Percentiles rank a stretch among this genome's conserved stretches.
These are phyloP conservation scores for Lablab purpureus DNA, from an alignment of 306 rosid genomes.

Conservation along the genomic window DNA sequence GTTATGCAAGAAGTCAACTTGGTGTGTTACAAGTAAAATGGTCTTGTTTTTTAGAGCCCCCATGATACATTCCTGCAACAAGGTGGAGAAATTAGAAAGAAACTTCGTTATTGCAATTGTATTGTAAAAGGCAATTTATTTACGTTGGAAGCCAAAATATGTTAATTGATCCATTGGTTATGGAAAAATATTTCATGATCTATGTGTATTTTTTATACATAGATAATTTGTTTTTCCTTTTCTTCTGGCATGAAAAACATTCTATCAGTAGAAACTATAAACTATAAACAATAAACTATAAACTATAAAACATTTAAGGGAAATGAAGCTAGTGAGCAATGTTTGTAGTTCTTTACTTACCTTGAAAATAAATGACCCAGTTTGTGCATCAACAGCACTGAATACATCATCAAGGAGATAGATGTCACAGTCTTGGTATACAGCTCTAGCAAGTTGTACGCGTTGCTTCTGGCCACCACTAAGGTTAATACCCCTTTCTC, in stretches of 20 bases:
- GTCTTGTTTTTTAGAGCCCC: constrained; percentile 83
- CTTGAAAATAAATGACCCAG: constrained; percentile 90
- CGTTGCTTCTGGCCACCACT: constrained; percentile 96
- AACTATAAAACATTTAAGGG: not conserved
- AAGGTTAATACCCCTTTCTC: constrained; percentile 93
- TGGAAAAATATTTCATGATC: constrained; percentile 6
- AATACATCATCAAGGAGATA: constrained; percentile 91
- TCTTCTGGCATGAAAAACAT: not conserved
- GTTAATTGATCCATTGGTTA: constrained; percentile 7
- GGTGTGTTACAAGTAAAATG: constrained; percentile 85
- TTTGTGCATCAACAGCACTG: constrained; percentile 96
- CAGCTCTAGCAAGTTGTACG: constrained; percentile 89
- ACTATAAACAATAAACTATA: not conserved
- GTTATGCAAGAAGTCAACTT: constrained; percentile 89
- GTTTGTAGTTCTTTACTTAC: constrained; percentile 44
- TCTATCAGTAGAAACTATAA: not conserved
- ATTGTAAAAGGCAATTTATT: not conserved
- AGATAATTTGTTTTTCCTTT: not conserved
- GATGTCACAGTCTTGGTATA: constrained; percentile 80
- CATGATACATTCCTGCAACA: constrained; percentile 79
- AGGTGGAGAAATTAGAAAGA: constrained; percentile 12
- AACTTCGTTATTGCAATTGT: constrained; percentile 2
- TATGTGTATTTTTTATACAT: not conserved
- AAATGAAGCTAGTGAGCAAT: not conserved
- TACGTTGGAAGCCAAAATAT: constrained; percentile 3